Percentiles rank a stretch among this genome's conserved stretches.
Conservation (phyloP, 768 basidiomycete species). For the Neoboletus magnificus region DNA sequence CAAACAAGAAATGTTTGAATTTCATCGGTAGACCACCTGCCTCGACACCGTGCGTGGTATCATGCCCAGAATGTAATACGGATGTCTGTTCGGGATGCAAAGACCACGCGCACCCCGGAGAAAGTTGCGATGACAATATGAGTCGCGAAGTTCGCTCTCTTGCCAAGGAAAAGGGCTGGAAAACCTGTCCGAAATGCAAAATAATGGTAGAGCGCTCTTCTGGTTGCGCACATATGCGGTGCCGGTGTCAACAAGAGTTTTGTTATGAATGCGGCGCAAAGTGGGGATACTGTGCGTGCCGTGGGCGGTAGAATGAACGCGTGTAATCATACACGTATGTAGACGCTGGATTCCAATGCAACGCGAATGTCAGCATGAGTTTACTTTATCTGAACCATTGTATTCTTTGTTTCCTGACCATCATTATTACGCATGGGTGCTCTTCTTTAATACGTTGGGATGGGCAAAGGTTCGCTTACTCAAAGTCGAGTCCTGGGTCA, state of each 20-base stretch:
- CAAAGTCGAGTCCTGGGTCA: neutral
- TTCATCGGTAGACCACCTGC: constrained; percentile 47
- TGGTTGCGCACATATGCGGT: constrained; percentile 62
- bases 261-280: constrained; percentile 22
- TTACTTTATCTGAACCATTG: neutral
- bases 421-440: no score
- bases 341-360: neutral
- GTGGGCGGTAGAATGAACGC: neutral
- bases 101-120: constrained; percentile 37
- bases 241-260: constrained; percentile 38
- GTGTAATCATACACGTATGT: neutral
- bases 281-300: constrained; percentile 8
- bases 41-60: constrained; percentile 14
- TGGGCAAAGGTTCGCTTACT: neutral
- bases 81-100: constrained; percentile 50
- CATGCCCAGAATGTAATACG: constrained; percentile 40
- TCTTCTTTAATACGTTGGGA: neutral
- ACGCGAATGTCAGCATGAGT: neutral
- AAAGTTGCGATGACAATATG: constrained; percentile 42
- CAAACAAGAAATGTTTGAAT: constrained; percentile 43
- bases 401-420: neutral
- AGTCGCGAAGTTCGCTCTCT: constrained; percentile 44
- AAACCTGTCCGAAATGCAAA: constrained; percentile 58
- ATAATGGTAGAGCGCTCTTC: constrained; percentile 49
- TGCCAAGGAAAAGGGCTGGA: constrained; percentile 48